Conservation (phyloP, 177 flowering plant species). For the Vitis hybrid region DNA sequence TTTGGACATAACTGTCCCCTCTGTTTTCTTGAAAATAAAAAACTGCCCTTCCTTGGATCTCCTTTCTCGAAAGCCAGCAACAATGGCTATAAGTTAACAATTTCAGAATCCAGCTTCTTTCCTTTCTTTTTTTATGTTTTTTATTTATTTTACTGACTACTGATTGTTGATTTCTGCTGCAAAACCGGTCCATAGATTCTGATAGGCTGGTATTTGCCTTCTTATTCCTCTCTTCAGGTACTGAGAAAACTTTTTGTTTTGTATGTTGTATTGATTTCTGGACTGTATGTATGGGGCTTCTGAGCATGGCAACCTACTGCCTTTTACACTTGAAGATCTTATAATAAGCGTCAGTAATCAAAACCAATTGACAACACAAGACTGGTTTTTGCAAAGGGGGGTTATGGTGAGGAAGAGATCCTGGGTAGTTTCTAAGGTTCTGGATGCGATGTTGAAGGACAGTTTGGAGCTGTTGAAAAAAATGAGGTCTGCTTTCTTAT, state of each 20-base stretch:
- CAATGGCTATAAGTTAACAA: too few relatives aligned
- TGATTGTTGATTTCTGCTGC: too few relatives aligned
- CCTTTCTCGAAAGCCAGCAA: too few relatives aligned
- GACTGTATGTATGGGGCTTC: slow-evolving; percentile 3
- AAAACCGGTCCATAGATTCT: too few relatives aligned
- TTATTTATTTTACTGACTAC: too few relatives aligned
- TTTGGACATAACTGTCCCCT: too few relatives aligned
- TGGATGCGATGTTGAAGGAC: slow-evolving; percentile 54
- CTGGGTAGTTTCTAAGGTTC: slow-evolving; percentile 46
- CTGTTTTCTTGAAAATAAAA: too few relatives aligned
- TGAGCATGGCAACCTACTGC: slow-evolving; percentile 20
- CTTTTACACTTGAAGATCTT: slow-evolving; percentile 20
- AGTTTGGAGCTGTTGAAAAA: slow-evolving; percentile 59
- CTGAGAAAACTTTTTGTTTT: background rate
- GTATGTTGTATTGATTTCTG: background rate
- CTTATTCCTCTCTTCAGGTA: background rate
- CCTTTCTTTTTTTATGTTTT: too few relatives aligned
- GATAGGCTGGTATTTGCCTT: too few relatives aligned
- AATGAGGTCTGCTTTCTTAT: slow-evolving; percentile 43
- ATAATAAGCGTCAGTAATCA: slow-evolving; percentile 11
- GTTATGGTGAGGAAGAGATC: slow-evolving; percentile 25
- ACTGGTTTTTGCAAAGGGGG: slow-evolving; percentile 24
- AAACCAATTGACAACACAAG: slow-evolving; percentile 16
- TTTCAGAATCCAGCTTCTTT: too few relatives aligned
- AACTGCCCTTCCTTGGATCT: too few relatives aligned